Evolutionary conservation across 148 eudicot genomes (phyloP), one percentile per base, ranked within the genome.

Genomic region (Cornus kousa): DNA sequence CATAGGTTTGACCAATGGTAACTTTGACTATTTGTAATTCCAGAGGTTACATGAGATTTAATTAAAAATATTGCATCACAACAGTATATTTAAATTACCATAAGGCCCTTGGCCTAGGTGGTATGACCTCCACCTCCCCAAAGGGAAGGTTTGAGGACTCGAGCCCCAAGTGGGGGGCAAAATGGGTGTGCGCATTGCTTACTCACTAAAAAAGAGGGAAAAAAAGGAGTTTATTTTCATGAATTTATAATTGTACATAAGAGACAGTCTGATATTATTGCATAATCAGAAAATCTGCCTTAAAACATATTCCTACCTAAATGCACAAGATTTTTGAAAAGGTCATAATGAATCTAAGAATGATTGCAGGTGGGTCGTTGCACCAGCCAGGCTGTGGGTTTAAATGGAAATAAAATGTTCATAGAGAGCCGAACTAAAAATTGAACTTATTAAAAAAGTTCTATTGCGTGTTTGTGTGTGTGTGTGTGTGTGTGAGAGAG

Each of bases 401-500:
- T 23, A 57, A 43, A 77, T 33, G 66, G 68, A 11, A 17, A 77
- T 5, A 43, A 14, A 40, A 28, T 32, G 1, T 64, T 62, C 9
- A 48, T 0, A 11, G 7, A 48, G 9, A 48, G 53, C 53, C 1
- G 53, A 48, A 48, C 12, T 48, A 48, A 35, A 0, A 11, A 3
- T 53, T 53, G 59, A 53, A 62, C 22, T 62, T 62, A 5, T 20
- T 62, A 62, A 62, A n/a, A 1, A 17, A 62, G 20, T 53, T 1
- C 2, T 43, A 16, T 10, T 32, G 70, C 43, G 70, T 13, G 70
- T 48, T 16, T 37, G 66, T 19, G 79, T 16, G 67, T 37, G 39
- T 50, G 79, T 73, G 60, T 69, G 76, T 71, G 77, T 53, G 74
- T 80, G 71, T 78, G 76, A 82, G 80, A 84, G 69, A 55, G 64